phyloP scores from a whole-genome alignment of 2,329 filamentous ascomycete genomes.

The Fusarium newnesense region DNA sequence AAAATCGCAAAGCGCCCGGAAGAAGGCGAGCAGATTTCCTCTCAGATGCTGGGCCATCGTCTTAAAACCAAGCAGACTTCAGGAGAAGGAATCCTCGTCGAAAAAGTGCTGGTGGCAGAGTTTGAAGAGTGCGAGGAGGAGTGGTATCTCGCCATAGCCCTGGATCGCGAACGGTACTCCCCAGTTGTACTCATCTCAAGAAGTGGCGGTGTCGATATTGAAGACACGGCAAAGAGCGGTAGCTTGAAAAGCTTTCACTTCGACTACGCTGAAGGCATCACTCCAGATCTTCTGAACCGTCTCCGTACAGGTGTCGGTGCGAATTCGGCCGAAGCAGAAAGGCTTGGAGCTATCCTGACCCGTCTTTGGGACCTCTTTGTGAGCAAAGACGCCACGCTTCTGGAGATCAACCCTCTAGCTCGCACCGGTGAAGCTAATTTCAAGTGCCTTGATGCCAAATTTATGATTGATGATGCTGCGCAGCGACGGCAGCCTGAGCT shows the following conservation, averaged over 20 bases:
- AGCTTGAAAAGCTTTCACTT: neutral
- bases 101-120: neutral
- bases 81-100: neutral
- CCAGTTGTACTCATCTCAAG: neutral
- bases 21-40: neutral
- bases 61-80: conserved; percentile 1
- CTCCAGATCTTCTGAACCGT: neutral
- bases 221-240: neutral
- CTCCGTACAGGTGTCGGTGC: neutral
- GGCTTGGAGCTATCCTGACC: neutral
- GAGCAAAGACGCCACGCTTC: neutral
- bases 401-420: neutral
- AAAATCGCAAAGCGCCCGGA: neutral
- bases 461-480: neutral
- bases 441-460: conserved; percentile 1
- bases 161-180: neutral
- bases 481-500: neutral
- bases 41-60: neutral
- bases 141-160: conserved; percentile 1
- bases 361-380: neutral
- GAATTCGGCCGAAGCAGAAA: neutral
- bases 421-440: neutral
- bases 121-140: neutral
- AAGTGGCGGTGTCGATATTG: neutral
- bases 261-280: neutral